Conservation (phyloP, 2,329 filamentous ascomycete species). For the Coniosporium tulheliwenetii region DNA sequence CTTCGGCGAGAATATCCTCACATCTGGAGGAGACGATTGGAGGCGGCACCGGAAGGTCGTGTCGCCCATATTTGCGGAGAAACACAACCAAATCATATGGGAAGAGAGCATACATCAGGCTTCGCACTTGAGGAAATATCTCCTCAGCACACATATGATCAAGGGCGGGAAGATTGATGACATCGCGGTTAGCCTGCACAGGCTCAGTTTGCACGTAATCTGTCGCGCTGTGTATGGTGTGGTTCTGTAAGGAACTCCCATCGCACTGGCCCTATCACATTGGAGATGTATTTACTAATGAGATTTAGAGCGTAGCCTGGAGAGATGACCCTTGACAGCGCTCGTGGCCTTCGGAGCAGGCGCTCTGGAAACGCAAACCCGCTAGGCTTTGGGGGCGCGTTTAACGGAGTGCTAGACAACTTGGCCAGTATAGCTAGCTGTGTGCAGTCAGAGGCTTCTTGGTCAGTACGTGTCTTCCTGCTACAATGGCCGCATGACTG, state of each 20-base stretch:
- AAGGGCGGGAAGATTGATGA: conserved; percentile 16
- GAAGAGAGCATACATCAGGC: conserved; percentile 48
- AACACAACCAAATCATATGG: conserved; percentile 54
- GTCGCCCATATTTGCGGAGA: conserved; percentile 59
- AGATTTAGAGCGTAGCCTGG: too few species aligned
- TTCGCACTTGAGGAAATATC: conserved; percentile 10
- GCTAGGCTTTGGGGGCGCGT: conserved; percentile 21
- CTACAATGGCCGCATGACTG: too few species aligned
- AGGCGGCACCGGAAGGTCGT: conserved; percentile 58
- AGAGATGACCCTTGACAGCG: conserved; percentile 30
- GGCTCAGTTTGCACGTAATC: conserved; percentile 41
- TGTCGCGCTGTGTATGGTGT: conserved; percentile 58
- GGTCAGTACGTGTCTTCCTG: too few species aligned
- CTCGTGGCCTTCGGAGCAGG: conserved; percentile 34
- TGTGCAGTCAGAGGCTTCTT: too few species aligned
- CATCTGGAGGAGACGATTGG: conserved; percentile 55
- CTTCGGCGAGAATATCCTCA: conserved; percentile 58
- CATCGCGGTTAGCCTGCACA: conserved; percentile 50
- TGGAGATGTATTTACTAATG: background rate
- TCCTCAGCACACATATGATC: conserved; percentile 30
- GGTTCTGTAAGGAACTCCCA: background rate
- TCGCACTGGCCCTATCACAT: too few species aligned
- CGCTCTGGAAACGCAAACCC: conserved; percentile 28
- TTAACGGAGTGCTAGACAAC: conserved; percentile 36
- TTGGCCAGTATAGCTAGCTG: too few species aligned